Evolutionary conservation across 805 yeast genomes (phyloP), one percentile per base, ranked within the genome.

Genomic region (Saturnispora galanensis): DNA sequence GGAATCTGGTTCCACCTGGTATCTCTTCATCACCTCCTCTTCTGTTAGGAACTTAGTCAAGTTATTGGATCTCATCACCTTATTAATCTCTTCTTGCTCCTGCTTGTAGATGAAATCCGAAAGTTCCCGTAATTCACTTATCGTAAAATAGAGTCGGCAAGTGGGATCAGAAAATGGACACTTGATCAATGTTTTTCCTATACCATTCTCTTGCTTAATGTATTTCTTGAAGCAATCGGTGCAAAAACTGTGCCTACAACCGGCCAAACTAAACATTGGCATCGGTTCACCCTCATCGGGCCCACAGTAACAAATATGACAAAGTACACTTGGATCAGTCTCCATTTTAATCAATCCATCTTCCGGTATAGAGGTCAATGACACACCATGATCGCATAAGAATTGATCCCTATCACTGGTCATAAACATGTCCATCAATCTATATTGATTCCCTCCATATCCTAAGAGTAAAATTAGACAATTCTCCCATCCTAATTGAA

Each of bases 221-320:
- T 86, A 89, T 31, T 68, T 69, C 12, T 64, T 56, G 58, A 82
- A 89, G 60, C 98, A 90, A 10, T 64, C 65, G 2, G 67, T 52
- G 58, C 98, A 93, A 52, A 68, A 83, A 42, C 65, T 67, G 60
- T 90, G 96, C 8, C 70, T 71, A 60, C 97, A 93, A 12, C 69
- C 69, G 13, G 45, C 30, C 12, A 86, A 59, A 3, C 71, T 61
- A 53, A 77, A 84, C 2, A 65, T 61, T 8, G 47, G 42, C 30
- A 64, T 44, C 1, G 37, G 71, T 53, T 47, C 61, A 45, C 54
- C 56, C 13, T 49, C 48, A 0, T 56, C 56, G 26, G 65, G 67
- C 0, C 72, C 73, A 17, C 81, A 82, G 58, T 86, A 84, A 61
- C 96, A 89, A n/a, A 89, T 79, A 12, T 61, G 54, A 58, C 96